A percentile compares a stretch with the other conserved stretches of the same genome.
These are phyloP conservation scores for Auriscalpium vulgare DNA, from an alignment of 768 basidiomycete genomes.

Conservation along the genomic window DNA sequence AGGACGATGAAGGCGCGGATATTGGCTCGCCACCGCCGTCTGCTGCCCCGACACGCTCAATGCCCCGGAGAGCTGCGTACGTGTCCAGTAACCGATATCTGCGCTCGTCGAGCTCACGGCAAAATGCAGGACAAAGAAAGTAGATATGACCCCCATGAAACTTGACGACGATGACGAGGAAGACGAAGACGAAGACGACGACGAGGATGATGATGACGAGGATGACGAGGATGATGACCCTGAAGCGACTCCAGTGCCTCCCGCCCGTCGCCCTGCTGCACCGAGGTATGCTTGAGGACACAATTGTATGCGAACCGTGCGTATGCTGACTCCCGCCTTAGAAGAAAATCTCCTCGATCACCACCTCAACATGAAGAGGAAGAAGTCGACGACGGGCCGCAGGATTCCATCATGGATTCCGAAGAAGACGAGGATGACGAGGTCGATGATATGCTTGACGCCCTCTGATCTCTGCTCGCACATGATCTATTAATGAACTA, in stretches of 20 bases:
- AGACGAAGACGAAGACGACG: constrained; percentile 16
- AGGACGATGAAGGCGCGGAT: constrained; percentile 21
- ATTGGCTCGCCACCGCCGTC: constrained; percentile 28
- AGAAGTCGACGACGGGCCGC: background rate
- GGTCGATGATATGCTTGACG: constrained; percentile 13
- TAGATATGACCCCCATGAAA: constrained; percentile 13
- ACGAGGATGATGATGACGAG: constrained; percentile 16
- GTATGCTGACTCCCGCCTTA: background rate
- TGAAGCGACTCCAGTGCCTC: constrained; percentile 12
- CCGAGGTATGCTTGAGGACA: background rate
- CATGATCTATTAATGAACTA: background rate
- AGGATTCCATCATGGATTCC: constrained; percentile 15
- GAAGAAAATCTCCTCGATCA: background rate
- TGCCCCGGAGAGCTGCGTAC: constrained; percentile 57
- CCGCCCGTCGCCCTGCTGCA: background rate
- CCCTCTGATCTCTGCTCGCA: background rate
- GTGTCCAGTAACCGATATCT: constrained; percentile 25
- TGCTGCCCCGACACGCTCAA: constrained; percentile 36
- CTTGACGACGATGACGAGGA: constrained; percentile 30
- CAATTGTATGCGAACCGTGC: background rate
- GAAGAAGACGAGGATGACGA: constrained; percentile 11
- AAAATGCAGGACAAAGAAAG: constrained; percentile 12
- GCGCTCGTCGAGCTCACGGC: constrained; percentile 24
- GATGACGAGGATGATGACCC: constrained; percentile 7
- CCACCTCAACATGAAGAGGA: background rate